A percentile compares a stretch with the other conserved stretches of the same genome.
Evolutionary conservation across 148 eudicot genomes (phyloP).

Genomic region (Diospyros lotus): DNA sequence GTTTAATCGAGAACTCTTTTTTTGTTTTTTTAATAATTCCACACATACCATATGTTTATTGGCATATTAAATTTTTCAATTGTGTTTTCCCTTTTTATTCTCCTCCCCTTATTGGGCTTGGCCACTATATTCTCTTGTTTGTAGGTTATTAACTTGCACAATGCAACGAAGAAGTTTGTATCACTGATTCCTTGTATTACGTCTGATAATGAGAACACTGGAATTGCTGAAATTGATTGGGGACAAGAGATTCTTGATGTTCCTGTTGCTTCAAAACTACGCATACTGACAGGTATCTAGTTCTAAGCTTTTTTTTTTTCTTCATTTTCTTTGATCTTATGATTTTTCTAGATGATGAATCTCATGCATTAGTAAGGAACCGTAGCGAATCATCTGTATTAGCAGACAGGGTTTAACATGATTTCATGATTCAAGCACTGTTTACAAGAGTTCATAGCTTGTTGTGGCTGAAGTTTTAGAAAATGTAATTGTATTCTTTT

Average conservation of each 20-base stretch:
- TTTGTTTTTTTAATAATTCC: neutral
- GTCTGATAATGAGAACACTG: slow-evolving; percentile 41
- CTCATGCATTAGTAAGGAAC: slow-evolving; percentile 1
- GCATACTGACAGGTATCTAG: slow-evolving; percentile 51
- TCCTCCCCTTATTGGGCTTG: neutral
- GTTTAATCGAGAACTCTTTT: slow-evolving; percentile 18
- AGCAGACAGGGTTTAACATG: neutral
- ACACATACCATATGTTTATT: neutral
- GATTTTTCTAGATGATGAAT: neutral
- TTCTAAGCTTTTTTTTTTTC: neutral
- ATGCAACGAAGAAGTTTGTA: slow-evolving; percentile 53
- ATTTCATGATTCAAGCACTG: neutral
- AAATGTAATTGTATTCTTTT: neutral
- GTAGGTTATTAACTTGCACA: slow-evolving; percentile 73
- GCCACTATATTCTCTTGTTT: slow-evolving; percentile 4
- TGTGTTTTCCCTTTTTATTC: neutral
- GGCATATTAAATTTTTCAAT: neutral
- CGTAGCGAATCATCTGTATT: neutral
- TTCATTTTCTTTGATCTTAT: neutral
- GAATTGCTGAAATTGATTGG: slow-evolving; percentile 44
- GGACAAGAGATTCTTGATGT: slow-evolving; percentile 52
- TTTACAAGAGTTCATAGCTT: neutral
- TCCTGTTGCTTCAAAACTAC: slow-evolving; percentile 45
- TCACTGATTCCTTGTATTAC: slow-evolving; percentile 53
- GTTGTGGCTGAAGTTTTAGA: neutral